Base-by-base conservation (phyloP, 345 rosid genomes). In the Aquilaria yunnanensis region DNA sequence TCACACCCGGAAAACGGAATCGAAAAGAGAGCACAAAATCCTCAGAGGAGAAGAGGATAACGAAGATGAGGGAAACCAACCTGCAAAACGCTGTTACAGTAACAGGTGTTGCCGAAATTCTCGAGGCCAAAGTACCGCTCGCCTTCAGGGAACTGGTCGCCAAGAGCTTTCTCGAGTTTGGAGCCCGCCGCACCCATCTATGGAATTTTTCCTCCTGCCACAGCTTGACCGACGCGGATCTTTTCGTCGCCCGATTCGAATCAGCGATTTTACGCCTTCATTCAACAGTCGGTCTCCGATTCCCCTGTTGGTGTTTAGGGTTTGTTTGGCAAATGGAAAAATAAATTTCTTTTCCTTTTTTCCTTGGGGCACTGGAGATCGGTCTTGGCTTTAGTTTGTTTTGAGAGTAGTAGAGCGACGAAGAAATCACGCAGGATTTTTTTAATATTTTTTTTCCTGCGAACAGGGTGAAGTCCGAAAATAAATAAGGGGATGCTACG, bases 141-240 rank as follows among this genome's bases (percentile, higher is more conserved):
- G 57, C 99, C 99, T 80, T 94, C 99, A 10, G 99, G 99, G 72
- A 94, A 94, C 79, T 89, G 96, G 78, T 94, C 99, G 74, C 99
- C 97, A 47, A 94, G 84, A 72, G 99, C 99, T 76, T 94, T 94
- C 91, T 94, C 99, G 70, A 94, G 97, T 79, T 87, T 94, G 51
- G 99, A 94, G 60, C 97, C 99, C 54, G 97, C 96, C 55, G 96
- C 97, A 12, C 99, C 99, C 99, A 94, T 94, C 34, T 56, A 49
- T 47, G 43, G 34, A 51, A 62, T 16, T 37, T 2, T 5, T 5
- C 34, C 12, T 43, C 52, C 51, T 47, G 6, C 46, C n/a, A 41
- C 4, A 48, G 67, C 60, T 69, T 31, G 69, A 74, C 81, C 72
- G 70, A 57, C 47, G 50, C 66, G 57, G 78, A 75, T 70, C 73